phyloP scores from a whole-genome alignment of 805 yeast genomes.

The Yamadazyma nakazawae region DNA sequence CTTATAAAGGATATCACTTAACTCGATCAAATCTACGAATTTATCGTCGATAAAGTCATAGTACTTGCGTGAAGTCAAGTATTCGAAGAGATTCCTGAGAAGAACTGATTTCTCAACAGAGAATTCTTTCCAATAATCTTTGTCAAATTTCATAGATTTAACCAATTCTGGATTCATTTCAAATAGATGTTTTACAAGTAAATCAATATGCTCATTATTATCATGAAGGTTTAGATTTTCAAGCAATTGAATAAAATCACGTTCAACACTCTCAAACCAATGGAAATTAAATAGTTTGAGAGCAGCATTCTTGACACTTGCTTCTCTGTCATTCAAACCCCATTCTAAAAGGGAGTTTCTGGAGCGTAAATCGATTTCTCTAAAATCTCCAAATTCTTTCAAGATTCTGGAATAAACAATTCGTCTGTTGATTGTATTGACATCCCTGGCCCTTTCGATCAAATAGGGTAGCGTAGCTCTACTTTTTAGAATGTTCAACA shows the following conservation, averaged over 20 bases:
- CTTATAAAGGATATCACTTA: conserved; percentile 56
- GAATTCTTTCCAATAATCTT: conserved; percentile 64
- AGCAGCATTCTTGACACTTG: conserved; percentile 68
- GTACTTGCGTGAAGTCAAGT: conserved; percentile 54
- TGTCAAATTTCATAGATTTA: conserved; percentile 55
- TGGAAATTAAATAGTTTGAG: conserved; percentile 59
- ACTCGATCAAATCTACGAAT: conserved; percentile 75
- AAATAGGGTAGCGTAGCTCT: conserved; percentile 52
- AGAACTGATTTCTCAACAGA: conserved; percentile 75
- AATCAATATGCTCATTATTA: conserved; percentile 52
- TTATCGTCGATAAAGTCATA: conserved; percentile 57
- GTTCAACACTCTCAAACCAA: conserved; percentile 70
- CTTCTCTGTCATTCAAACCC: conserved; percentile 89
- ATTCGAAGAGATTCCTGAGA: conserved; percentile 61
- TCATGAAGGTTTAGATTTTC: conserved; percentile 71
- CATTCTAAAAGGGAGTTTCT: conserved; percentile 70
- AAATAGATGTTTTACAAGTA: conserved; percentile 53
- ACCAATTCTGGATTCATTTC: conserved; percentile 61
- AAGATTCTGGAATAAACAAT: conserved; percentile 66
- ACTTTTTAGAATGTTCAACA: conserved; percentile 63
- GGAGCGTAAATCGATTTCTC: conserved; percentile 46
- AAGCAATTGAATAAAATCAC: conserved; percentile 68
- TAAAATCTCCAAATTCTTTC: conserved; percentile 62
- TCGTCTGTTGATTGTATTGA: conserved; percentile 66
- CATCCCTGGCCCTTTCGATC: conserved; percentile 81